Evolutionary conservation across 306 rosid species (phyloP).

Genomic region (Betula pendula): DNA sequence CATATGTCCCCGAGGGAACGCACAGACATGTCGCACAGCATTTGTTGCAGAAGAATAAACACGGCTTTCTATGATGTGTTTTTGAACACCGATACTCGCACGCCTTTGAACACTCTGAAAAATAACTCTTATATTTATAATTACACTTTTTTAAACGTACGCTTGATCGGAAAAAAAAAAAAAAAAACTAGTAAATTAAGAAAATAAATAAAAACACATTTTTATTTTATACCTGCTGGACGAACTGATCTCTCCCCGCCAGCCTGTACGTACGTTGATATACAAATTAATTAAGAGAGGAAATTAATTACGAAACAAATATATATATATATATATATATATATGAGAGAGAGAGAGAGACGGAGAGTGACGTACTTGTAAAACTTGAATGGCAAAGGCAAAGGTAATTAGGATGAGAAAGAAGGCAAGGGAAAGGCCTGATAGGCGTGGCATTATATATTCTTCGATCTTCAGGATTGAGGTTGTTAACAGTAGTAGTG

Average conservation of each 20-base stretch:
- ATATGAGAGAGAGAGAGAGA: neutral
- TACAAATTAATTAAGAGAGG: too few relatives aligned
- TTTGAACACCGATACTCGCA: conserved; percentile 31
- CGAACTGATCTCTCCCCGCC: neutral
- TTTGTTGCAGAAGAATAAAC: conserved; percentile 32
- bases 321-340: too few relatives aligned
- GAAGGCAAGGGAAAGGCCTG: neutral
- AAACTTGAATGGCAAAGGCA: neutral
- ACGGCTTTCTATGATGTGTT: conserved; percentile 37
- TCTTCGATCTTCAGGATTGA: neutral
- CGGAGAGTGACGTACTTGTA: neutral
- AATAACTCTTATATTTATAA: too few relatives aligned
- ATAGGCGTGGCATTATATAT: neutral
- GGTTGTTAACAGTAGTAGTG: too few relatives aligned
- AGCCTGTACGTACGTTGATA: neutral
- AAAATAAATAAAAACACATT: too few relatives aligned
- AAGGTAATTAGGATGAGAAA: neutral
- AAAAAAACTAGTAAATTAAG: too few relatives aligned
- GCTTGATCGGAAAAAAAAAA: too few relatives aligned
- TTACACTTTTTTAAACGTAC: too few relatives aligned
- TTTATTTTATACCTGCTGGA: neutral
- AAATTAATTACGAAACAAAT: too few relatives aligned
- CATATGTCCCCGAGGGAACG: conserved; percentile 41
- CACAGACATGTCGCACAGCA: conserved; percentile 40
- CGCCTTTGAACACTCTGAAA: conserved; percentile 27